Conservation (phyloP, 1,284 basidiomycete species). For the Tausonia pullulans region DNA sequence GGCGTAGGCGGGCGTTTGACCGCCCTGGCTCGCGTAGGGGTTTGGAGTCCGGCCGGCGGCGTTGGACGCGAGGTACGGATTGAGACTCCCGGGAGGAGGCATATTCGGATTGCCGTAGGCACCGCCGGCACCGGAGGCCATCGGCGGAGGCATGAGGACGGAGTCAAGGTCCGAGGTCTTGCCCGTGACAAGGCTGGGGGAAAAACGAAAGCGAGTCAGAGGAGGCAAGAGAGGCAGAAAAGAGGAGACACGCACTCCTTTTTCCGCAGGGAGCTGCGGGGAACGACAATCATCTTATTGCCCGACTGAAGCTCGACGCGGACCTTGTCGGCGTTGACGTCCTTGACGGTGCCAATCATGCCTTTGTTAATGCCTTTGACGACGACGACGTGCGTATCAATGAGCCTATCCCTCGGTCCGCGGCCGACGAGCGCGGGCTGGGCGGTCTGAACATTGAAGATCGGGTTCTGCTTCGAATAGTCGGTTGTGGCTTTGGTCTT, state of each 20-base stretch:
- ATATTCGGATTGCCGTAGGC: neutral
- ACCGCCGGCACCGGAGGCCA: constrained; percentile 21
- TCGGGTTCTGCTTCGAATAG: constrained; percentile 93
- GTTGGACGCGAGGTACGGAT: constrained; percentile 26
- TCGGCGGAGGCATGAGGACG: constrained; percentile 47
- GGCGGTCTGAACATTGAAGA: constrained; percentile 35
- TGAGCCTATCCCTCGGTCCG: constrained; percentile 63
- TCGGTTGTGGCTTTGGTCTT: constrained; percentile 56
- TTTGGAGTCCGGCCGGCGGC: constrained; percentile 47
- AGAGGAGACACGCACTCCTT: constrained; percentile 51
- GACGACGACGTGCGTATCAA: constrained; percentile 69
- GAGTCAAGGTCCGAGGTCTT: constrained; percentile 29
- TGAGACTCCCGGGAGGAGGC: constrained; percentile 18
- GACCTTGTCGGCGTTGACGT: constrained; percentile 76
- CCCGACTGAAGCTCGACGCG: constrained; percentile 86
- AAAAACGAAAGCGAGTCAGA: constrained; percentile 29
- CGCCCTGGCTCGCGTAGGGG: constrained; percentile 47
- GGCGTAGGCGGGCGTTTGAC: constrained; percentile 48
- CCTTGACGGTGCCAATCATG: constrained; percentile 84
- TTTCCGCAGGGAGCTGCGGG: constrained; percentile 64
- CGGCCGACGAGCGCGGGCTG: constrained; percentile 23
- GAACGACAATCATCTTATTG: constrained; percentile 80
- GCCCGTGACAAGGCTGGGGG: constrained; percentile 41
- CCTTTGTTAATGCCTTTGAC: constrained; percentile 86
- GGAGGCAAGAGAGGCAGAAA: constrained; percentile 29